Percentiles rank a stretch among this genome's conserved stretches.
phyloP scores from a whole-genome alignment of 2,329 filamentous ascomycete species.

The Boeremia exigua region DNA sequence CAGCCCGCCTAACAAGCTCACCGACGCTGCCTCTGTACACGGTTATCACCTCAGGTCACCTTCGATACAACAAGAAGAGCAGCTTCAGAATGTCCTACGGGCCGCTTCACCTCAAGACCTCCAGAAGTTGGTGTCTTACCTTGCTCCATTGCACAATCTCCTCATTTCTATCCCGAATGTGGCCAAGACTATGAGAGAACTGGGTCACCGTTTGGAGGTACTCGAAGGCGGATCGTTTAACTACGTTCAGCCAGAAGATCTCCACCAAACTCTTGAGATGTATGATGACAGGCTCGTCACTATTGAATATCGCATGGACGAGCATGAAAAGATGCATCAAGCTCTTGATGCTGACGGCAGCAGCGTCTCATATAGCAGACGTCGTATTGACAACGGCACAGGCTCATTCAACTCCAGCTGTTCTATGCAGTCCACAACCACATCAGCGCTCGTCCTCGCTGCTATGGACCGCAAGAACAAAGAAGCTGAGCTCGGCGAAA shows the following conservation, averaged over 20 bases:
- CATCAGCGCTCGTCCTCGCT: slow-evolving; percentile 45
- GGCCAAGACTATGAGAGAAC: slow-evolving; percentile 60
- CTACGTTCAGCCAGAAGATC: slow-evolving; percentile 69
- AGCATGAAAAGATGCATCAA: slow-evolving; percentile 47
- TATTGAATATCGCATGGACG: slow-evolving; percentile 63
- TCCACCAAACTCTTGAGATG: slow-evolving; percentile 70
- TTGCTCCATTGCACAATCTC: slow-evolving; percentile 45
- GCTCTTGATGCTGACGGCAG: slow-evolving; percentile 39
- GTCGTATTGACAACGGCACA: slow-evolving; percentile 39
- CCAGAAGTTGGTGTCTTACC: slow-evolving; percentile 44
- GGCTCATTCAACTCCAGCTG: slow-evolving; percentile 52
- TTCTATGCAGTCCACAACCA: slow-evolving; percentile 47
- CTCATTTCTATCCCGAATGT: slow-evolving; percentile 49
- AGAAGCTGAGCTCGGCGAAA: slow-evolving; percentile 52
- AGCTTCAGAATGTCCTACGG: slow-evolving; percentile 37
- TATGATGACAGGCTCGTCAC: slow-evolving; percentile 72
- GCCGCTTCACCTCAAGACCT: slow-evolving; percentile 43
- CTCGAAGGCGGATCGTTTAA: slow-evolving; percentile 76
- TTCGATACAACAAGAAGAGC: slow-evolving; percentile 34
- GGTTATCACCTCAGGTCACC: slow-evolving; percentile 33
- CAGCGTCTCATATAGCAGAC: slow-evolving; percentile 33
- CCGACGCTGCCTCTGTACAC: slow-evolving; percentile 26
- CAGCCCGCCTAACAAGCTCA: slow-evolving; percentile 22
- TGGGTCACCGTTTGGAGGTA: slow-evolving; percentile 69
- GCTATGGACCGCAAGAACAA: slow-evolving; percentile 49